These are phyloP conservation scores for Cordyceps fumosorosea DNA, from an alignment of 2,329 filamentous ascomycete genomes.

Conservation along the genomic window DNA sequence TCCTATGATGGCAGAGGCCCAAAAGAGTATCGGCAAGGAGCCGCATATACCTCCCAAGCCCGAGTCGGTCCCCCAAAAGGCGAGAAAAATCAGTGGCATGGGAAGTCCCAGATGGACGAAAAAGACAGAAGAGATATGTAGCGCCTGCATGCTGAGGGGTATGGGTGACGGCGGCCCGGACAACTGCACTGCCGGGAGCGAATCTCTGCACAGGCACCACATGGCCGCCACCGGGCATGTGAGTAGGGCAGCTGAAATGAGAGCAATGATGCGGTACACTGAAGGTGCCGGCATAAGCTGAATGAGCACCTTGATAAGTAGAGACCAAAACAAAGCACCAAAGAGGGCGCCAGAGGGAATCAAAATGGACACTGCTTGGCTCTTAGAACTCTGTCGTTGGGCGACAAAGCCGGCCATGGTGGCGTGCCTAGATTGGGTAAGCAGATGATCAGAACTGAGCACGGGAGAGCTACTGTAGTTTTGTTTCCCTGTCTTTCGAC, in stretches of 20 bases:
- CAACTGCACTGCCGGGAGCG: not conserved
- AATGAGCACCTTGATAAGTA: not conserved
- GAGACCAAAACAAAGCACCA: not conserved
- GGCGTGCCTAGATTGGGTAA: not conserved
- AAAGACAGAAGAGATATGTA: not conserved
- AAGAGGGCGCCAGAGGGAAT: not conserved
- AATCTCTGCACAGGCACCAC: not conserved
- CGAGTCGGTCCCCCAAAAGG: not conserved
- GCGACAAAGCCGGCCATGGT: not conserved
- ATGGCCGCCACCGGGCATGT: not conserved
- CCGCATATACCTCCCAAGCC: not conserved
- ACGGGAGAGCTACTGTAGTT: not conserved
- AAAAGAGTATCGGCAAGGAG: not conserved
- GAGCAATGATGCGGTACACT: not conserved
- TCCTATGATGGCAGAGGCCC: not conserved
- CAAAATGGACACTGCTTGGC: not conserved
- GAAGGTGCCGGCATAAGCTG: not conserved
- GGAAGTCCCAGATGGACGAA: not conserved
- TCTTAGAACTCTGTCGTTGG: not conserved
- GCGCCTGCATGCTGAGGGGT: not conserved
- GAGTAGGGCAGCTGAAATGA: not conserved
- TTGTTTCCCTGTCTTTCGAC: too few relatives aligned
- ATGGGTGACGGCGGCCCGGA: not conserved
- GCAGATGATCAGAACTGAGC: not conserved
- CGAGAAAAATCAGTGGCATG: not conserved